phyloP scores from a whole-genome alignment of 73 alveolate genomes.

The Symbiodinium pilosum region DNA sequence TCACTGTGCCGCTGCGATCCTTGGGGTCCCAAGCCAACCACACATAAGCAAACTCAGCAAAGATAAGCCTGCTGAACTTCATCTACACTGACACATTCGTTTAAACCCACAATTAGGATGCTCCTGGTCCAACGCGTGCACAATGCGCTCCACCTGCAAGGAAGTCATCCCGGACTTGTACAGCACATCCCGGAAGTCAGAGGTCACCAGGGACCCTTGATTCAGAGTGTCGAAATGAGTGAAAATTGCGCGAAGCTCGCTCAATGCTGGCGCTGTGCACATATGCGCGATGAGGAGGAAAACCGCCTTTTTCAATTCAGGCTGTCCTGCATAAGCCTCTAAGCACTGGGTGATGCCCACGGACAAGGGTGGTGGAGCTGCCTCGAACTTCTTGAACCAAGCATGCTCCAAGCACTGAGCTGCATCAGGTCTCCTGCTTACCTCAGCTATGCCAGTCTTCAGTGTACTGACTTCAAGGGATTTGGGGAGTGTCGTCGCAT shows the following conservation, averaged over 20 bases:
- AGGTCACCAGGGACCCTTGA: constrained; percentile 32
- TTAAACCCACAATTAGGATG: neutral
- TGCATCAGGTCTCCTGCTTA: constrained; percentile 68
- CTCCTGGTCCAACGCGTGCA: constrained; percentile 81
- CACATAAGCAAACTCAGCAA: neutral
- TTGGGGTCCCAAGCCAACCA: neutral
- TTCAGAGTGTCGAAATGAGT: constrained; percentile 71
- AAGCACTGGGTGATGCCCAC: constrained; percentile 79
- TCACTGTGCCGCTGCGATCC: constrained; percentile 77
- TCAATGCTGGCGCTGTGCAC: constrained; percentile 87
- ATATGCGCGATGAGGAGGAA: constrained; percentile 84
- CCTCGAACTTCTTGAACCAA: constrained; percentile 77
- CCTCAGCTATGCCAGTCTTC: neutral
- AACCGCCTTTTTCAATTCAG: constrained; percentile 57
- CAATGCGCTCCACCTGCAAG: constrained; percentile 62
- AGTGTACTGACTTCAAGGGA: neutral
- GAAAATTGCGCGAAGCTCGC: constrained; percentile 85
- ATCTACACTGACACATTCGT: neutral
- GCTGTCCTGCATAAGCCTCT: constrained; percentile 77
- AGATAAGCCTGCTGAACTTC: neutral
- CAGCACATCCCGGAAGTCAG: constrained; percentile 89
- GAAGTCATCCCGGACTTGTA: constrained; percentile 73
- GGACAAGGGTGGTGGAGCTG: constrained; percentile 72
- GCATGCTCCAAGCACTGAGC: constrained; percentile 67
- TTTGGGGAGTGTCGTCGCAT: neutral